These are phyloP conservation scores for Sporothrix variecibatus DNA, from an alignment of 2,329 filamentous ascomycete genomes.

Conservation along the genomic window DNA sequence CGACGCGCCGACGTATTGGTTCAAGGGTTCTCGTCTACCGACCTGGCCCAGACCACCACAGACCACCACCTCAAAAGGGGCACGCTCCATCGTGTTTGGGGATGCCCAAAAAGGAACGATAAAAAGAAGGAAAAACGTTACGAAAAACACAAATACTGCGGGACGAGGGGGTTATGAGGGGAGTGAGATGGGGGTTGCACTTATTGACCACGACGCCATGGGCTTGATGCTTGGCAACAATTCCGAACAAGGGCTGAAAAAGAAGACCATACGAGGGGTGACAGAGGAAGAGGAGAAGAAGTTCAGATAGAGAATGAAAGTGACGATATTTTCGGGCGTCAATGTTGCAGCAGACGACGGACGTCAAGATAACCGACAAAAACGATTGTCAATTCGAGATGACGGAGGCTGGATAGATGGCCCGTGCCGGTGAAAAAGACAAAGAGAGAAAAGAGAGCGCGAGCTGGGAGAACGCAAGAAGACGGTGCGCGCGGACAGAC, in stretches of 20 bases:
- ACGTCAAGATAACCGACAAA: background rate
- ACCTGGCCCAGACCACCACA: background rate
- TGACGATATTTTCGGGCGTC: conserved; percentile 12
- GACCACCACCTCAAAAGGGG: background rate
- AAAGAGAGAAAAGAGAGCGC: background rate
- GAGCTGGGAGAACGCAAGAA: background rate
- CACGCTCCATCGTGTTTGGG: background rate
- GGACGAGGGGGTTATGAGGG: background rate
- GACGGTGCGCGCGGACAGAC: background rate
- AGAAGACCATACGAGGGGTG: background rate
- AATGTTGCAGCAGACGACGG: background rate
- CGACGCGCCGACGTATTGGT: background rate
- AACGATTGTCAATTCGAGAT: background rate
- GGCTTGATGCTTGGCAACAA: conserved; percentile 12
- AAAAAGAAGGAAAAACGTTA: background rate
- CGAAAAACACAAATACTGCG: background rate
- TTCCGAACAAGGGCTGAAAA: background rate
- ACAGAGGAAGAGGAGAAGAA: background rate
- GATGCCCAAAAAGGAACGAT: background rate
- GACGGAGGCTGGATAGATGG: conserved; percentile 12
- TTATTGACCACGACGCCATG: background rate
- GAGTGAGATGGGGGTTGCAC: conserved; percentile 14
- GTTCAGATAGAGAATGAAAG: background rate
- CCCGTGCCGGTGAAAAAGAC: background rate
- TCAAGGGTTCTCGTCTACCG: background rate